These are phyloP conservation scores for Solanum hybrid DNA, from an alignment of 305 asterid genomes.

Conservation along the genomic window DNA sequence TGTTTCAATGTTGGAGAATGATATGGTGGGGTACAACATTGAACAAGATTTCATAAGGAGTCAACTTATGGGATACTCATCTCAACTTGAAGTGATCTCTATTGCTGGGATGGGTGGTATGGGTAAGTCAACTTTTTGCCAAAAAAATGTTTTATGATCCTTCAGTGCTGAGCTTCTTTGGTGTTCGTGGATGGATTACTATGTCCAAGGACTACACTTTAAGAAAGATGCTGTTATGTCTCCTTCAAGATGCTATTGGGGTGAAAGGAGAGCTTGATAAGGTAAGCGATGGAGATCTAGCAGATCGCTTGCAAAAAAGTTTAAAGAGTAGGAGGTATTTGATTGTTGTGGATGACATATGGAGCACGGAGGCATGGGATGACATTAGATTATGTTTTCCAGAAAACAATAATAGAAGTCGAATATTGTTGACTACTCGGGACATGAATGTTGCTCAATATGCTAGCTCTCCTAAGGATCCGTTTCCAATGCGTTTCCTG, in stretches of 20 bases:
- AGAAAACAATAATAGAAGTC: not conserved
- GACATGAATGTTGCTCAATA: not conserved
- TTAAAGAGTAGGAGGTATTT: not conserved
- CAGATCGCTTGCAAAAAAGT: not conserved
- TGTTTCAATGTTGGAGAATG: not conserved
- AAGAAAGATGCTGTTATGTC: not conserved
- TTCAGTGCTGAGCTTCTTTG: not conserved
- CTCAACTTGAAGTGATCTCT: not conserved
- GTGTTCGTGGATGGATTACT: not conserved
- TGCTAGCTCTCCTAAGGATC: not conserved
- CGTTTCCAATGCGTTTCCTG: not conserved
- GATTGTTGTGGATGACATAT: not conserved
- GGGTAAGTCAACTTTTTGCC: not conserved
- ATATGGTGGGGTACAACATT: not conserved
- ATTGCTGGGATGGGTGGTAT: not conserved
- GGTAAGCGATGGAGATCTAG: not conserved
- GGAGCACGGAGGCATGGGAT: not conserved
- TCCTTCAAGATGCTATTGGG: not conserved
- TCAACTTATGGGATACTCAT: not conserved
- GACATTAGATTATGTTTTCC: not conserved
- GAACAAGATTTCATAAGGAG: not conserved
- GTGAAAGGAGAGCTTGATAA: not conserved
- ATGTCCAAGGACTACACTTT: not conserved
- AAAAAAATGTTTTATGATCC: not conserved
- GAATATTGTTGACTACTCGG: not conserved